Conservation (phyloP, 1,284 basidiomycete species). For the Omphalotus olearius region DNA sequence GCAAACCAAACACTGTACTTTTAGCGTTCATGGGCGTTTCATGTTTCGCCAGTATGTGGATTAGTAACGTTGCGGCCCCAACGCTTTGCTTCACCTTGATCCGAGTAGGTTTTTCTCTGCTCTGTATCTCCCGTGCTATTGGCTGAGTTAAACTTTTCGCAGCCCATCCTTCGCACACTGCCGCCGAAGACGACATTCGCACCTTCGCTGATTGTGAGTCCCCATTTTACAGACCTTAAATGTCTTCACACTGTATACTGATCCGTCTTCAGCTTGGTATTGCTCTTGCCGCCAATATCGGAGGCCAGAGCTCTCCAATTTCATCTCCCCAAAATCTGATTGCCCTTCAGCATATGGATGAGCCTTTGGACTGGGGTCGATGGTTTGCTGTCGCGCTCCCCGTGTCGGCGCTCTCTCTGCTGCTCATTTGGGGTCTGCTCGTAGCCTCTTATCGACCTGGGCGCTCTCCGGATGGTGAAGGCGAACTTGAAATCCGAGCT, state of each 20-base stretch:
- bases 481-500: slow-evolving; percentile 76
- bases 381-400: slow-evolving; percentile 97
- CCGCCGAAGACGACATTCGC: slow-evolving; percentile 87
- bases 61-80: slow-evolving; percentile 97
- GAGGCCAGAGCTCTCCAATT: slow-evolving; percentile 93
- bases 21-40: slow-evolving; percentile 96
- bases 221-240: neutral
- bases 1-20: slow-evolving; percentile 81
- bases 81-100: slow-evolving; percentile 98
- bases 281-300: slow-evolving; percentile 96
- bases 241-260: slow-evolving; percentile 3
- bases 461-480: slow-evolving; percentile 69
- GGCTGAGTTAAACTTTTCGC: slow-evolving; percentile 7
- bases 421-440: slow-evolving; percentile 91
- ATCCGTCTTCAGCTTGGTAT: slow-evolving; percentile 73
- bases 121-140: slow-evolving; percentile 4
- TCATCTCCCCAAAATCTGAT: slow-evolving; percentile 98
- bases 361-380: slow-evolving; percentile 81
- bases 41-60: slow-evolving; percentile 99
- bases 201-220: slow-evolving; percentile 84
- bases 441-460: slow-evolving; percentile 79
- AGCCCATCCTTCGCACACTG: slow-evolving; percentile 93
- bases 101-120: slow-evolving; percentile 49
- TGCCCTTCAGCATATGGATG: slow-evolving; percentile 85
- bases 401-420: slow-evolving; percentile 80